A percentile compares a stretch with the other conserved stretches of the same genome.
These are phyloP conservation scores for Kodamaea suecica DNA, from an alignment of 1,139 yeast species.

Conservation along the genomic window DNA sequence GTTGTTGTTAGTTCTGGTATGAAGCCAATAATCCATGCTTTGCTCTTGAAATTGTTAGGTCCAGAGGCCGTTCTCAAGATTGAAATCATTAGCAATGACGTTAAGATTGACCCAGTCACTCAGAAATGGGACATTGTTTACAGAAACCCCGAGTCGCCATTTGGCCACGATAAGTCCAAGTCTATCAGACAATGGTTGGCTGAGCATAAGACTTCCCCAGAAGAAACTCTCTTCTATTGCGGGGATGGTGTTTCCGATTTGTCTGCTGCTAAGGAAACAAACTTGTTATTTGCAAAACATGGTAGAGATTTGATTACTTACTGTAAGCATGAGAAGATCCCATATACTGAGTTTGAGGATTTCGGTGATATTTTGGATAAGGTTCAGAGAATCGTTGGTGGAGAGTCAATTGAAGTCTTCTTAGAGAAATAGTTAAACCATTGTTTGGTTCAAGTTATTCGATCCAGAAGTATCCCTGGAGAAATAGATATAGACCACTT, in stretches of 20 bases:
- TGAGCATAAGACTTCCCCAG: conserved; percentile 30
- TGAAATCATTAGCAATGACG: conserved; percentile 81
- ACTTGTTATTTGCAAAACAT: conserved; percentile 85
- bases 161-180: conserved; percentile 92
- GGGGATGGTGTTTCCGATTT: conserved; percentile 98
- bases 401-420: conserved; percentile 26
- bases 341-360: conserved; percentile 76
- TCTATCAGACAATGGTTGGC: conserved; percentile 68
- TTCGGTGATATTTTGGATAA: conserved; percentile 68
- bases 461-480: too few relatives aligned
- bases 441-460: too few relatives aligned
- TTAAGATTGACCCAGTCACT: conserved; percentile 48
- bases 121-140: conserved; percentile 77
- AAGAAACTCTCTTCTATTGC: conserved; percentile 64
- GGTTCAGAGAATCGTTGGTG: conserved; percentile 25
- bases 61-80: conserved; percentile 68
- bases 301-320: conserved; percentile 87
- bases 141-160: conserved; percentile 73
- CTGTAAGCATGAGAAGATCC: conserved; percentile 76
- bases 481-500: too few relatives aligned
- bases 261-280: conserved; percentile 93
- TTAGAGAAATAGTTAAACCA: conserved; percentile 23
- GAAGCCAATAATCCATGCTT: conserved; percentile 83
- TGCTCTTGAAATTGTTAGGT: conserved; percentile 73
- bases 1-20: conserved; percentile 87